Evolutionary conservation across 768 basidiomycete species (phyloP), one percentile per base, ranked within the genome.

Genomic region (Tricholomella constricta): DNA sequence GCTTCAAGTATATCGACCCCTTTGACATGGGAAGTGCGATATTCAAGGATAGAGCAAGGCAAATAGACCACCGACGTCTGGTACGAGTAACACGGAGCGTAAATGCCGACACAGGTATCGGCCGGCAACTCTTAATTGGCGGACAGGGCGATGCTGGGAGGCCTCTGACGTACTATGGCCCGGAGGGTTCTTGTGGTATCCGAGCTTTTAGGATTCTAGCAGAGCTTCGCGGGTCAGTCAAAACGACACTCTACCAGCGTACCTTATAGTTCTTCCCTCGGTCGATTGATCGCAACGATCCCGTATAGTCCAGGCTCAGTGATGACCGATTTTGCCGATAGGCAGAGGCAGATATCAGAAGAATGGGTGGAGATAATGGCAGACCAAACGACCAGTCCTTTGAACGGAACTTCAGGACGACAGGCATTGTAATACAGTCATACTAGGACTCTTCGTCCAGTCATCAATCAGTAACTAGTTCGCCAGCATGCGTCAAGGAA

Each of bases 231-330:
- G 40, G 57, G 50, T 45, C 31, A 55, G 27, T 37, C 32, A 26
- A 27, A 34, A 41, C 49, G 58, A 59, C 58, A 50, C 23, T 42
- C 47, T 52, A 25, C 31, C 22, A 52, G 47, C 54, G 58, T 49
- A 49, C 54, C 54, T 59, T 48, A 51, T 23, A 50, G 42, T 59
- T 59, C 58, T 52, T 43, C 14, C 42, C 37, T 52, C 47, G 40
- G 19, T 48, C 42, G 26, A 52, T 52, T 38, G 19, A 49, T 59
- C 43, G 41, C 36, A 43, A 17, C 17, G 42, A 15, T 26, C 14
- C 27, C 17, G 37, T 10, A 15, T 17, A 37, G 36, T 19, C 40
- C 45, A 22, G 32, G 25, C 9, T 29, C 20, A 45, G 43, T n/a
- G 19, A 14, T 32, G 32, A 34, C 35, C 47, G 20, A 49, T 9